Evolutionary conservation across 345 rosid genomes (phyloP).

Genomic region (Reutealis trisperma): DNA sequence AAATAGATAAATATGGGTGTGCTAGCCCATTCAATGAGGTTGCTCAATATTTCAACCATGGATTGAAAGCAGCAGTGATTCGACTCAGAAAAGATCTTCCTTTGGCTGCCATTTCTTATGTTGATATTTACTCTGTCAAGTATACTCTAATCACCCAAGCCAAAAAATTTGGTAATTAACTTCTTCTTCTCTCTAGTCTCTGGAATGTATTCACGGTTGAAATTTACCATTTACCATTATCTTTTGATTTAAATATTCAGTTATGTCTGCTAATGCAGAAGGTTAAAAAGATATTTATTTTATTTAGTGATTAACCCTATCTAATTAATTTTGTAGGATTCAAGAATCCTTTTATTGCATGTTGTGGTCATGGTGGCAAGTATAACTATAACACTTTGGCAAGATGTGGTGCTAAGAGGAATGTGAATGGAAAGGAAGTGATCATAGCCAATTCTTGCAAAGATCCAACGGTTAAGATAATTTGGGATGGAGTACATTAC

Average conservation of each 20-base stretch:
- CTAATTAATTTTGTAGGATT: conserved; percentile 40
- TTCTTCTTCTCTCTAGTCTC: no score
- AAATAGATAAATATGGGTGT: conserved; percentile 56
- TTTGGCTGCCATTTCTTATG: conserved; percentile 53
- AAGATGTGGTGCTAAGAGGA: conserved; percentile 52
- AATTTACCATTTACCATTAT: no score
- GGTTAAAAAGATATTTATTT: no score
- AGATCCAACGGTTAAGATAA: conserved; percentile 45
- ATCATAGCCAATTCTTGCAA: conserved; percentile 53
- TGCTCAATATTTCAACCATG: conserved; percentile 48
- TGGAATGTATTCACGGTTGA: no score
- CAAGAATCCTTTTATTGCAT: conserved; percentile 47
- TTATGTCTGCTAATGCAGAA: no score
- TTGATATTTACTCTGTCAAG: conserved; percentile 59
- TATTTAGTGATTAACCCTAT: no score
- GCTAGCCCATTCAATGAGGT: conserved; percentile 57
- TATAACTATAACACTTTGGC: conserved; percentile 48
- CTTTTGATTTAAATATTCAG: no score
- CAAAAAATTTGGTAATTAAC: conserved; percentile 43
- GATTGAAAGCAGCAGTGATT: conserved; percentile 37
- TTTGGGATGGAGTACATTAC: conserved; percentile 77
- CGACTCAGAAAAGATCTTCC: conserved; percentile 56
- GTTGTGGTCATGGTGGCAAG: conserved; percentile 80
- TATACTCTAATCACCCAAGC: conserved; percentile 56
- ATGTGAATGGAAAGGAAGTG: conserved; percentile 45